phyloP scores from a whole-genome alignment of 805 yeast genomes.

The Saccharomycopsis selenospora region DNA sequence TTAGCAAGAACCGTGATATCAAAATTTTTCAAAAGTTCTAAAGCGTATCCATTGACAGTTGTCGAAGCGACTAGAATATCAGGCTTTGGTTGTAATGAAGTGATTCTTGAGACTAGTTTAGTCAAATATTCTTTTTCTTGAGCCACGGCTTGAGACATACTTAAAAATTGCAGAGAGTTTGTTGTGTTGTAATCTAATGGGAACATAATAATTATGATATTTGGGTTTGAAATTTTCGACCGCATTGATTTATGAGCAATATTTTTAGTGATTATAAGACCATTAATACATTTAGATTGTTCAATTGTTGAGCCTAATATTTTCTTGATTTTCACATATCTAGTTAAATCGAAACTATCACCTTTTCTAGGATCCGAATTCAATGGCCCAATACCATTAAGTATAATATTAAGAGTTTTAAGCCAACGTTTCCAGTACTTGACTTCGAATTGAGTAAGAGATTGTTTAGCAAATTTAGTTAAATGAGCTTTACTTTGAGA shows the following conservation, averaged over 20 bases:
- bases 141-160: conserved; percentile 74
- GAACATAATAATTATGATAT: conserved; percentile 78
- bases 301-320: conserved; percentile 66
- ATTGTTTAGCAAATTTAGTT: conserved; percentile 11
- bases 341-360: conserved; percentile 75
- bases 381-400: conserved; percentile 52
- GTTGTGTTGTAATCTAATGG: conserved; percentile 79
- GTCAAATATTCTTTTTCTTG: conserved; percentile 83
- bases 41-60: conserved; percentile 75
- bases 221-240: conserved; percentile 52
- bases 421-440: conserved; percentile 44
- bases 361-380: conserved; percentile 55
- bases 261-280: conserved; percentile 76
- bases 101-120: conserved; percentile 71
- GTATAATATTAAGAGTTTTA: conserved; percentile 39
- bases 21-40: conserved; percentile 59
- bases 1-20: conserved; percentile 77
- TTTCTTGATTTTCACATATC: conserved; percentile 79
- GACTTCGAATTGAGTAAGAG: conserved; percentile 14
- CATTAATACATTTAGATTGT: conserved; percentile 61
- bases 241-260: conserved; percentile 80
- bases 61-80: conserved; percentile 73
- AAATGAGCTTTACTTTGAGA: background rate
- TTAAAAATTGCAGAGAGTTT: conserved; percentile 64
- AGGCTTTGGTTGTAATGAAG: conserved; percentile 57